Evolutionary conservation across 192 early-diverging fungal species (phyloP).

Genomic region (Mortierella antarctica): DNA sequence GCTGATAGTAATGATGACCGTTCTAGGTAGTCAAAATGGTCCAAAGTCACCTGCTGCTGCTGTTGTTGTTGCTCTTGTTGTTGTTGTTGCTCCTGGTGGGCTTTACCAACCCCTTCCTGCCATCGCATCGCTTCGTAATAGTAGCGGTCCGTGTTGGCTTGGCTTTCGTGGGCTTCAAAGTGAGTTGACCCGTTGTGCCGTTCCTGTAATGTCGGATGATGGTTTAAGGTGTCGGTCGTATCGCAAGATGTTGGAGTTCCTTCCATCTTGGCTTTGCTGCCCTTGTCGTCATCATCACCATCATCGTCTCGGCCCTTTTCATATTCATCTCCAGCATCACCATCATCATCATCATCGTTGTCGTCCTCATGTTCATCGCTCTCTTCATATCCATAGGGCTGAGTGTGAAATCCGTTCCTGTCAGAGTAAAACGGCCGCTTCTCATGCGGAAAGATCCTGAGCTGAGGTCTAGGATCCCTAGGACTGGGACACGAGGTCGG

Average conservation of each 20-base stretch:
- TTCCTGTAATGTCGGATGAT: too few species aligned
- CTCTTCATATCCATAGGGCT: conserved; percentile 31
- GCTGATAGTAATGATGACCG: too few species aligned
- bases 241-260: too few species aligned
- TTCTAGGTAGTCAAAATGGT: background rate
- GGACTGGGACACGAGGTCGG: background rate
- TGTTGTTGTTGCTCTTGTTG: background rate
- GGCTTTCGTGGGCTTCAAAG: too few species aligned
- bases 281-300: background rate
- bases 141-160: background rate
- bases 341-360: background rate
- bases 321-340: background rate
- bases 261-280: background rate
- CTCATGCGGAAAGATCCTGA: conserved; percentile 22
- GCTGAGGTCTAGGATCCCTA: conserved; percentile 3
- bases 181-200: too few species aligned
- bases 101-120: background rate
- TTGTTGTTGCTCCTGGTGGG: background rate
- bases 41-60: background rate
- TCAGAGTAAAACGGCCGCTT: background rate
- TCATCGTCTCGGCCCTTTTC: background rate
- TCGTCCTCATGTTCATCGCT: conserved; percentile 9
- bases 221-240: too few species aligned
- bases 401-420: conserved; percentile 16
- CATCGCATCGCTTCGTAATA: background rate